Percentiles rank a stretch among this genome's conserved stretches.
Evolutionary conservation across 2,329 filamentous ascomycete genomes (phyloP).

Genomic region (Lecanoromycetidae sp.): DNA sequence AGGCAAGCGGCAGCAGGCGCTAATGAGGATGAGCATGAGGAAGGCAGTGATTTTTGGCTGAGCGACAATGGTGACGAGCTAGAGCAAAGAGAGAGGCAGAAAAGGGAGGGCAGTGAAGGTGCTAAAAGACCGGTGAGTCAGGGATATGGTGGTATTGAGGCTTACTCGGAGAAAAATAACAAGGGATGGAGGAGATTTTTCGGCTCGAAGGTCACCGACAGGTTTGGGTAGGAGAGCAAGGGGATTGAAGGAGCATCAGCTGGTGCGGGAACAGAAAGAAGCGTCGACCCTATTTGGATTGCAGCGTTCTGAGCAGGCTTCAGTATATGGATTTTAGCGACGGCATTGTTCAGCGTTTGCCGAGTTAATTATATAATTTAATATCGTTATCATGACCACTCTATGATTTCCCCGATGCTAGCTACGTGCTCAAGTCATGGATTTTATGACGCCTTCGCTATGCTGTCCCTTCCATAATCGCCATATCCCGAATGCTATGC

Average conservation of each 20-base stretch:
- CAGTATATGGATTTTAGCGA: too few species aligned
- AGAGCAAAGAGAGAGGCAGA: not conserved
- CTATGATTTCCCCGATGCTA: too few species aligned
- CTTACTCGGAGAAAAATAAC: conserved; percentile 22
- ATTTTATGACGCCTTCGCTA: conserved; percentile 2
- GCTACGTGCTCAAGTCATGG: too few species aligned
- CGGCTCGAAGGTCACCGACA: not conserved
- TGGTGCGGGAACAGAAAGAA: too few species aligned
- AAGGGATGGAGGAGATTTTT: conserved; percentile 18
- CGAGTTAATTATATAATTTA: too few species aligned
- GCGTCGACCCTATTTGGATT: too few species aligned
- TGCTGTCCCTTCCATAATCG: not conserved
- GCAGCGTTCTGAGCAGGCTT: not conserved
- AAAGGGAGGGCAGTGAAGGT: not conserved
- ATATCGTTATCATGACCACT: too few species aligned
- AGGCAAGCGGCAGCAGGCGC: conserved; percentile 12
- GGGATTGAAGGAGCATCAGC: not conserved
- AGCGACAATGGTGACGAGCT: not conserved
- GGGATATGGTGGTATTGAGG: conserved; percentile 25
- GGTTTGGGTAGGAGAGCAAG: not conserved
- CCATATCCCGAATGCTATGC: not conserved
- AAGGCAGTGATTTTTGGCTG: too few species aligned
- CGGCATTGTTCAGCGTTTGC: too few species aligned
- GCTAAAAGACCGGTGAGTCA: conserved; percentile 6
- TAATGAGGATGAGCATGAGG: conserved; percentile 6